These are phyloP conservation scores for Rhodotorula sp. DNA, from an alignment of 1,284 basidiomycete genomes.

Conservation along the genomic window DNA sequence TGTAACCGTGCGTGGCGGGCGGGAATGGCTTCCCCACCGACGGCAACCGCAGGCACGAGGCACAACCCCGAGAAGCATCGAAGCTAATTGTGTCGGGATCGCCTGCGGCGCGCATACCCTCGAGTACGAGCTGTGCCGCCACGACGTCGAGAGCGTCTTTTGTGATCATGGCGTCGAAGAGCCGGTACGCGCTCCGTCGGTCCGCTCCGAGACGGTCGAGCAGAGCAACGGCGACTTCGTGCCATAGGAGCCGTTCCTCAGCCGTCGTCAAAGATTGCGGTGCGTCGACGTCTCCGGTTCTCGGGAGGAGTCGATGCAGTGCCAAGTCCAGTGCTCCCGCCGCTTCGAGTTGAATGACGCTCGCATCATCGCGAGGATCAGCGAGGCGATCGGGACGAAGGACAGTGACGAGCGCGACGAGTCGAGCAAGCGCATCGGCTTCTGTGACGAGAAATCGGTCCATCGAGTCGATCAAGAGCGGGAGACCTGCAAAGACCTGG, in stretches of 20 bases:
- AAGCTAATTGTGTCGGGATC: conserved; percentile 22
- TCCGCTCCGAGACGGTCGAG: background rate
- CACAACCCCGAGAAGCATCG: conserved; percentile 6
- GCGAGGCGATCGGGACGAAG: background rate
- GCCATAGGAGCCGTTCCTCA: too few species aligned
- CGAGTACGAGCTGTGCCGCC: conserved; percentile 11
- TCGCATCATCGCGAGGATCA: too few species aligned
- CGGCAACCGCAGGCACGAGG: conserved; percentile 12
- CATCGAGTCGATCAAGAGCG: too few species aligned
- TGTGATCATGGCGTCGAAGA: conserved; percentile 9
- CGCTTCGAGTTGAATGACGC: too few species aligned
- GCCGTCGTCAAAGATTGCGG: too few species aligned
- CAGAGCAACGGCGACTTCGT: background rate
- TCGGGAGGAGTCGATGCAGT: too few species aligned
- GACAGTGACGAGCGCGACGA: background rate
- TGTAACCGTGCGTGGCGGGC: conserved; percentile 23
- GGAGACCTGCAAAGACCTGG: too few species aligned
- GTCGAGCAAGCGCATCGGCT: background rate
- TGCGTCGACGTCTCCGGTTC: too few species aligned
- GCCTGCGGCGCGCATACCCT: conserved; percentile 9
- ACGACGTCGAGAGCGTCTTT: conserved; percentile 8
- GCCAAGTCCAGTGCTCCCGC: too few species aligned
- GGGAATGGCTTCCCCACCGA: conserved; percentile 19
- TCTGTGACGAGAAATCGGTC: too few species aligned
- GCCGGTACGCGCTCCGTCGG: background rate